Evolutionary conservation across 2,329 filamentous ascomycete genomes (phyloP), one percentile per base, ranked within the genome.

Genomic region (Aspergillus sp.): DNA sequence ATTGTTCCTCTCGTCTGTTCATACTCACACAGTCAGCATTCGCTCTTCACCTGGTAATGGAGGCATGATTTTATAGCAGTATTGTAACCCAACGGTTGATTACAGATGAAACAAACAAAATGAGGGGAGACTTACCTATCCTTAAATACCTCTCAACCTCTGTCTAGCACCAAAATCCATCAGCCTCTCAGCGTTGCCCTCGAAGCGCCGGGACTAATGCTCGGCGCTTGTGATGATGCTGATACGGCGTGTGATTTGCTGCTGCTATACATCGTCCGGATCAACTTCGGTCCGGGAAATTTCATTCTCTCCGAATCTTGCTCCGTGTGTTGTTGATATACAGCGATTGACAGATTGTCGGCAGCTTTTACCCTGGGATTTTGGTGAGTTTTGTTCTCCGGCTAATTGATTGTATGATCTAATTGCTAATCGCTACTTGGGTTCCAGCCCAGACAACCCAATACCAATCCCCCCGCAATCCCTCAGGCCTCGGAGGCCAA

Each of bases 11-110:
- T 12, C 22, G 43, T 42, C 33, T 58, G 58, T 49, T 58, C 56
- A 55, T 55, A 55, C 71, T 70, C 59, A 76, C 73, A 74, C 62
- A 27, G 71, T 75, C 53, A 74, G 59, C 46, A 74, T 49, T 45
- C 68, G 64, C 53, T 75, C 71, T 64, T 76, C 73, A 51, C 71
- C 70, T 12, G 68, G 64, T 42, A 69, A 61, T 27, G 68, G 70
- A 60, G 73, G 72, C 73, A 76, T 76, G 45, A 46, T 61, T 48
- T 4, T 30, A 30, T 30, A 30, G 25, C 9, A 48, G 23, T 27
- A 41, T 44, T 44, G 25, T 30, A 12, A 12, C 25, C 25, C 25
- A 30, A 12, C 25, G 10, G 25, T 30, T 30, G 25, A 12, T 30
- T 12, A 30, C 25, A 12, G 17, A 17, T 13, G n/a, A 15, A 35